A percentile compares a stretch with the other conserved stretches of the same genome.
Conservation (phyloP, 179 eudicot genomes). For the Drosera spatulata region DNA sequence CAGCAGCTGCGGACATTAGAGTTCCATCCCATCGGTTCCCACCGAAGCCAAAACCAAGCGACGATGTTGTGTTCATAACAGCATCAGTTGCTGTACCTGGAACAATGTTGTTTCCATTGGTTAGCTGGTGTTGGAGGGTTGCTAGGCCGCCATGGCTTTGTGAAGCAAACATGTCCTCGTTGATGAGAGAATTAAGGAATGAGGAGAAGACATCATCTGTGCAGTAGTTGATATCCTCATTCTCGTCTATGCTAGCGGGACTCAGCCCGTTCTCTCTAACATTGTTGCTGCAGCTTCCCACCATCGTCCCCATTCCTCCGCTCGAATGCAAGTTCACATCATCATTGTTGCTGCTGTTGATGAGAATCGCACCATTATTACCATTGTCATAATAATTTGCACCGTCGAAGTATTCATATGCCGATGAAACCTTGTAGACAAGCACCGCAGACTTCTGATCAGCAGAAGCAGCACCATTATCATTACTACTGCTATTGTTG, state of each 20-base stretch:
- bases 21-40: slow-evolving; percentile 24
- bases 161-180: slow-evolving; percentile 29
- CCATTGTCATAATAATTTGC: background rate
- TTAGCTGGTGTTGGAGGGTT: background rate
- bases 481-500: background rate
- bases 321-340: background rate
- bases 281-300: background rate
- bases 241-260: slow-evolving; percentile 9
- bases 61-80: background rate
- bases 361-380: background rate
- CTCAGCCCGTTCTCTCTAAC: background rate
- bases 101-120: slow-evolving; percentile 1
- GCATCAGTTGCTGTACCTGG: slow-evolving; percentile 6
- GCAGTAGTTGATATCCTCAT: slow-evolving; percentile 11
- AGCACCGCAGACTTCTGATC: background rate
- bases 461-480: background rate
- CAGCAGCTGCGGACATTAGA: background rate
- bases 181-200: slow-evolving; percentile 40
- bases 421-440: background rate
- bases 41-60: background rate
- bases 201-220: slow-evolving; percentile 34
- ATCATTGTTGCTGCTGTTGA: background rate
- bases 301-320: background rate
- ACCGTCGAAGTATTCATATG: background rate
- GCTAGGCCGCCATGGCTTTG: background rate